Conservation (phyloP, 371 early-diverging fungal species). For the Mortierella sp. region DNA sequence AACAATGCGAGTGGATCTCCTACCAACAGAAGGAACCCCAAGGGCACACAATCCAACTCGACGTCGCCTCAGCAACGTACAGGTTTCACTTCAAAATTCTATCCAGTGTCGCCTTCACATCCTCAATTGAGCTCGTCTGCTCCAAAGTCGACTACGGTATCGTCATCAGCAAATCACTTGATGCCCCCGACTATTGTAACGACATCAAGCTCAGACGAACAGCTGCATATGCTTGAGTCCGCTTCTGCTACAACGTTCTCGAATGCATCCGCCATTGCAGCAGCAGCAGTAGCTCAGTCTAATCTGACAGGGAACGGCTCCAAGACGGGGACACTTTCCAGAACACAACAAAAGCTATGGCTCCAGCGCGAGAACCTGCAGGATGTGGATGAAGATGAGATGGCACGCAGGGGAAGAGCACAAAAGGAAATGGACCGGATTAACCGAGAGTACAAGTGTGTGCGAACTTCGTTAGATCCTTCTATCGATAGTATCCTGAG, state of each 20-base stretch:
- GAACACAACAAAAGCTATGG: conserved; percentile 55
- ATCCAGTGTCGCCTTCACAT: conserved; percentile 41
- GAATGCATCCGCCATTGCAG: conserved; percentile 40
- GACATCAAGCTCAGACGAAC: conserved; percentile 34
- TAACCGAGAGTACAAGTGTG: conserved; percentile 52
- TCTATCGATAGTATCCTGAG: conserved; percentile 42
- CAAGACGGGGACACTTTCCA: conserved; percentile 40
- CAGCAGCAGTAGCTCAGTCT: conserved; percentile 53
- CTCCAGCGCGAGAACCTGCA: conserved; percentile 50
- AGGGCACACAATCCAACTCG: conserved; percentile 23
- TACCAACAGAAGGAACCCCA: conserved; percentile 12
- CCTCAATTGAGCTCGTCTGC: conserved; percentile 52
- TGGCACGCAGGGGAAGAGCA: conserved; percentile 41
- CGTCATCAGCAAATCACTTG: conserved; percentile 19
- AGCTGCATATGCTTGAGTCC: conserved; percentile 11
- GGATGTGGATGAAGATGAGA: conserved; percentile 53
- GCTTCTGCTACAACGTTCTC: conserved; percentile 7
- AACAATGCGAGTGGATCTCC: conserved; percentile 12
- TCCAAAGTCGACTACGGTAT: conserved; percentile 34
- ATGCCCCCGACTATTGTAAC: conserved; percentile 47
- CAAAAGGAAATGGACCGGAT: conserved; percentile 54
- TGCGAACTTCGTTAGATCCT: conserved; percentile 41
- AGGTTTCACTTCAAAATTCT: conserved; percentile 51
- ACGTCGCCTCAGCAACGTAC: conserved; percentile 47
- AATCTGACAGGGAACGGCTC: conserved; percentile 29